phyloP scores from a whole-genome alignment of 352 stramenopile genomes.

The Pythium chondricola region DNA sequence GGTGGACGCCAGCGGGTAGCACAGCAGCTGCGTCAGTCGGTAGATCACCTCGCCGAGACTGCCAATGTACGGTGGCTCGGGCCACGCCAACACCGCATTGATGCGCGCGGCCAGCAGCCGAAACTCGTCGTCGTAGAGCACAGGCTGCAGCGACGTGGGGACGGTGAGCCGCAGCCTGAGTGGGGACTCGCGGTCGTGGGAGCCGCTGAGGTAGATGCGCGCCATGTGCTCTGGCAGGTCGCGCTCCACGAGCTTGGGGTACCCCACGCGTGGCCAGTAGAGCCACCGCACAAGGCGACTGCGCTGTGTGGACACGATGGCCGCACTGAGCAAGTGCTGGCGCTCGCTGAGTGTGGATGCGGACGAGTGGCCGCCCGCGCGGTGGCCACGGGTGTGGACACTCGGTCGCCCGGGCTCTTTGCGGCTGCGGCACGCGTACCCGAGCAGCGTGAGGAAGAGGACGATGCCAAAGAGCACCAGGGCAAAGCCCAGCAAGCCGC shows the following conservation, averaged over 20 bases:
- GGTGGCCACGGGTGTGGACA: neutral
- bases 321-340: constrained; percentile 56
- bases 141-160: constrained; percentile 41
- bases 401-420: constrained; percentile 58
- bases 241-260: constrained; percentile 74
- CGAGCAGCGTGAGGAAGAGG: constrained; percentile 62
- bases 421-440: constrained; percentile 59
- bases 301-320: constrained; percentile 45
- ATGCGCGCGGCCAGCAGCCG: constrained; percentile 54
- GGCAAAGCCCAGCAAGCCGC: constrained; percentile 65
- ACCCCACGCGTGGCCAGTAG: constrained; percentile 68
- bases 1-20: constrained; percentile 63
- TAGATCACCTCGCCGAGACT: constrained; percentile 63
- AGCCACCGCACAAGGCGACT: constrained; percentile 59
- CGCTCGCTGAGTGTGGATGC: constrained; percentile 40
- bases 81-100: constrained; percentile 55
- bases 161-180: constrained; percentile 59
- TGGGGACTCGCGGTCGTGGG: constrained; percentile 56
- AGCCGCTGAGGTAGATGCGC: constrained; percentile 61
- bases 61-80: constrained; percentile 28
- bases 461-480: constrained; percentile 63
- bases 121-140: constrained; percentile 68
- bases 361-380: constrained; percentile 33
- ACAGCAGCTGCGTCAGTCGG: constrained; percentile 49
- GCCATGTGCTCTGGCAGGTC: constrained; percentile 80